Evolutionary conservation across 1,284 basidiomycete genomes (phyloP), one percentile per base, ranked within the genome.

Genomic region (Apiotrichum mycotoxinovorans): DNA sequence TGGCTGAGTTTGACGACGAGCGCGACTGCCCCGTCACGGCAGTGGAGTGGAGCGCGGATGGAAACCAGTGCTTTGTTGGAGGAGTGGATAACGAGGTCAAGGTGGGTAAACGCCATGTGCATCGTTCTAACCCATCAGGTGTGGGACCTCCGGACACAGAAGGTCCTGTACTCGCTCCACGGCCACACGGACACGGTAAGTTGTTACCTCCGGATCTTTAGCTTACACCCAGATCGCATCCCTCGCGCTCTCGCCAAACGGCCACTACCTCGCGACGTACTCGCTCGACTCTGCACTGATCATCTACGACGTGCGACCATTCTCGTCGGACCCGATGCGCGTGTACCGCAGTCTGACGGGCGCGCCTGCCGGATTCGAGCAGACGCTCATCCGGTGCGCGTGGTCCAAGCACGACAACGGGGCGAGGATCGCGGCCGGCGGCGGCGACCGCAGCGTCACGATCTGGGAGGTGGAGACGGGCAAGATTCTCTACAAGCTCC

Each of bases 41-140:
- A 0, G 91, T 95, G 0, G 88, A 87, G 69, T 96, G 91, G 91
- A 88, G 89, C 66, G 84, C 84, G 40, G 92, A 96, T 69, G 93
- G 89, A 0, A 83, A 88, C 61, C 87, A 84, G 62, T 81, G 93
- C 56, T 96, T 89, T 65, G 84, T 89, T n/a, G 91, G 87, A 11
- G 91, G 89, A 9, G 76, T 97, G 66, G 93, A 96, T 76, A 97
- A 97, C 66, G 89, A 91, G 73, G 87, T 96, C 62, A 91, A 95
- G 73, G 92, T 92, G 71, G 62, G 87, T 81, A 22, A 22, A n/a
- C 9, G 10, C 30, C 7, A 1, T 5, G 3, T 4, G 12, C 22
- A 11, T 10, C 23, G 14, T 4, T n/a, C 40, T 51, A 25, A 42
- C 50, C 40, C 51, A n/a, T 42, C 58, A 91, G 88, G 85, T 91